phyloP scores from a whole-genome alignment of 108 stramenopile genomes.

The Hondaea fermentalgiana region DNA sequence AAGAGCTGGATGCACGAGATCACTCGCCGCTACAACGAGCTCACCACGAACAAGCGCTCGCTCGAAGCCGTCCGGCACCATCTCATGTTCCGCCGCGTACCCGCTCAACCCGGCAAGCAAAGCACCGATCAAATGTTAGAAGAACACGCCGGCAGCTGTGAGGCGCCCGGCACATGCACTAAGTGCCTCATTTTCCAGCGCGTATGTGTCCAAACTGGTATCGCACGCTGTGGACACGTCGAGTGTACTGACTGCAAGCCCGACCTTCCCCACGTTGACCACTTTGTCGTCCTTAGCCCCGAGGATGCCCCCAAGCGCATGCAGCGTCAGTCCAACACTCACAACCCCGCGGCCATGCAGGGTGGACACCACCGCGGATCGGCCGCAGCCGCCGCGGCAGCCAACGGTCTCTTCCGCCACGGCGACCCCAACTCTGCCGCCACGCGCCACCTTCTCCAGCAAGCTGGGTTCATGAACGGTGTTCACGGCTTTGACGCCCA shows the following conservation, averaged over 20 bases:
- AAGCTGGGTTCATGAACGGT: neutral
- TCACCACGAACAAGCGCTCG: neutral
- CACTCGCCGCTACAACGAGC: neutral
- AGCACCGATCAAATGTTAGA: neutral
- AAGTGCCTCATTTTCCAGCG: constrained; percentile 17
- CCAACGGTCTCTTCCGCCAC: neutral
- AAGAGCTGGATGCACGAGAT: constrained; percentile 18
- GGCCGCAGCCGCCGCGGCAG: neutral
- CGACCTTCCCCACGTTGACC: neutral
- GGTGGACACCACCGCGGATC: neutral
- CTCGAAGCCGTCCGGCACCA: neutral
- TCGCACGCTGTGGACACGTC: neutral
- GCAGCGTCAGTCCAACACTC: neutral
- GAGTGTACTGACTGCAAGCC: neutral
- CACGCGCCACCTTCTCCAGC: neutral
- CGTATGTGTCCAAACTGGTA: neutral
- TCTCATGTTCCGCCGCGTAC: constrained; percentile 1
- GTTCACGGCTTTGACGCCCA: neutral
- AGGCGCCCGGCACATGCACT: neutral
- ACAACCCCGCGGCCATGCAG: neutral
- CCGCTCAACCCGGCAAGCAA: neutral
- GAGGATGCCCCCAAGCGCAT: neutral
- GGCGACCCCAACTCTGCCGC: neutral
- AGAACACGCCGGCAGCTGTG: neutral
- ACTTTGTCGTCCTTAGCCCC: neutral